Conservation (phyloP, 495 filamentous ascomycete species). For the Monascus purpureus region DNA sequence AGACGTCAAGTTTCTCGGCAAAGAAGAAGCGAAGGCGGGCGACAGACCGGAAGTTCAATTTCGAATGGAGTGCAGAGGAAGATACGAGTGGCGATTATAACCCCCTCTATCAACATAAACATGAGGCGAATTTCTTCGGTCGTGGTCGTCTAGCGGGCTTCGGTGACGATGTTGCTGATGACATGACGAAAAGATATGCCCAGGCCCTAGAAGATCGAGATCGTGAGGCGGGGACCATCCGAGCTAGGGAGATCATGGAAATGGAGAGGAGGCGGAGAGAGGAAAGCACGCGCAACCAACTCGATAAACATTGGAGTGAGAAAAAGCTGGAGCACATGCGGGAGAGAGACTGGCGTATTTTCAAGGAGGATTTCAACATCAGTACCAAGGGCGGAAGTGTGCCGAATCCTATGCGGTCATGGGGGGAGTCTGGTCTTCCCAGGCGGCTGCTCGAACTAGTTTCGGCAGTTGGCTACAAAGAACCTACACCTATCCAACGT, state of each 20-base stretch:
- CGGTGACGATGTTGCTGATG: constrained; percentile 60
- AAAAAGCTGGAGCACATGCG: constrained; percentile 94
- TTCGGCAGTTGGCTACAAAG: constrained; percentile 76
- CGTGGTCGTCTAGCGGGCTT: constrained; percentile 74
- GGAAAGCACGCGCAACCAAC: constrained; percentile 52
- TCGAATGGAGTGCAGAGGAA: constrained; percentile 95
- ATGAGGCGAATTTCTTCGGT: constrained; percentile 66
- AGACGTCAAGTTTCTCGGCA: constrained; percentile 78
- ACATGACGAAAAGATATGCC: constrained; percentile 58
- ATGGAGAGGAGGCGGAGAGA: constrained; percentile 74
- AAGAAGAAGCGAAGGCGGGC: constrained; percentile 94
- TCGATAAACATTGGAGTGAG: constrained; percentile 95
- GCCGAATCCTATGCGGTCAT: constrained; percentile 92
- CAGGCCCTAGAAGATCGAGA: constrained; percentile 67
- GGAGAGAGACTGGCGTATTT: constrained; percentile 97
- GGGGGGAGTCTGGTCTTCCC: constrained; percentile 76
- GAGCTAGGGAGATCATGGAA: constrained; percentile 72
- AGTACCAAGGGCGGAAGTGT: constrained; percentile 80
- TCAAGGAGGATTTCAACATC: constrained; percentile 99
- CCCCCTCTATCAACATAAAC: constrained; percentile 65
- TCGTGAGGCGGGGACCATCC: constrained; percentile 57
- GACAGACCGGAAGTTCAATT: constrained; percentile 96
- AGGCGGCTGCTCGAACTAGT: constrained; percentile 72
- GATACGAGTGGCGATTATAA: constrained; percentile 88
- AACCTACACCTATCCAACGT: constrained; percentile 84